phyloP scores from a whole-genome alignment of 164 flowering plant species.

The Magnolia changhungtana region DNA sequence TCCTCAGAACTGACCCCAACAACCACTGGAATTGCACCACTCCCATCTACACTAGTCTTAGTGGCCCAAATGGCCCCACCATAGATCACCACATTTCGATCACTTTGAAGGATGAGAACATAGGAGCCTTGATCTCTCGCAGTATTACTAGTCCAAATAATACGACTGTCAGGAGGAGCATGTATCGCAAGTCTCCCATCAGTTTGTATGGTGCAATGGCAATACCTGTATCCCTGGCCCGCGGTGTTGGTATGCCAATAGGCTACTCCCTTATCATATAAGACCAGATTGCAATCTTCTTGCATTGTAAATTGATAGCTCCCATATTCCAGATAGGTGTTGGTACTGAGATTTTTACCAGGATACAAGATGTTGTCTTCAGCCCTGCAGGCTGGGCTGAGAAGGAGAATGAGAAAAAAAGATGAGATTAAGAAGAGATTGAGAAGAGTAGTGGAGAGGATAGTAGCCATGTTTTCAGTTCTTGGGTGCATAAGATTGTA shows the following conservation, averaged over 20 bases:
- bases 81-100: slow-evolving; percentile 3
- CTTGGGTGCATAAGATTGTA: not conserved
- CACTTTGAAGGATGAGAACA: not conserved
- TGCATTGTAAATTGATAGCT: not conserved
- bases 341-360: not conserved
- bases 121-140: not conserved
- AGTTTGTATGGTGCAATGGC: not conserved
- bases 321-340: not conserved
- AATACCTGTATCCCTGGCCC: not conserved
- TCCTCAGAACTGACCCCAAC: not conserved
- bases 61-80: not conserved
- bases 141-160: slow-evolving; percentile 4
- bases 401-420: not conserved
- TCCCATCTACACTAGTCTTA: not conserved
- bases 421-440: not conserved
- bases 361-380: not conserved
- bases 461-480: not conserved
- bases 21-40: not conserved
- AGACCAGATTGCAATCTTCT: slow-evolving; percentile 5
- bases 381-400: not conserved
- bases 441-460: not conserved
- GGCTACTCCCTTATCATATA: not conserved
- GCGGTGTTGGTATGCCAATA: not conserved
- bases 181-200: not conserved
- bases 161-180: too few relatives aligned